phyloP scores from a whole-genome alignment of 2,329 filamentous ascomycete species.

The Diplodia intermedia region DNA sequence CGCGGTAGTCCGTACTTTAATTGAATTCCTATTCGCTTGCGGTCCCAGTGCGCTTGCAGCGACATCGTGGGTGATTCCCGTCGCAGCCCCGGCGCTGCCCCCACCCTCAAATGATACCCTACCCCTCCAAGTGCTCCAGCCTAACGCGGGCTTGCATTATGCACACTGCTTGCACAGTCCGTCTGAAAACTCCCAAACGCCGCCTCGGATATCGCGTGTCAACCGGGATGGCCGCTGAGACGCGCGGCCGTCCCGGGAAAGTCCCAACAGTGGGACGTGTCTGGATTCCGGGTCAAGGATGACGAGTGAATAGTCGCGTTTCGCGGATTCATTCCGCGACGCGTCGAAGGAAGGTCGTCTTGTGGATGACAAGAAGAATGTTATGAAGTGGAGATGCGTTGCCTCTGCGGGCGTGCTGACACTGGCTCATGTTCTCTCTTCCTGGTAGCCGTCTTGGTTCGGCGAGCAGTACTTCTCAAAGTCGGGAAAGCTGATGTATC shows the following conservation, averaged over 20 bases:
- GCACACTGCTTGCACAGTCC: constrained; percentile 27
- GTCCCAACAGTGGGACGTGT: constrained; percentile 19
- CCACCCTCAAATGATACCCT: constrained; percentile 13
- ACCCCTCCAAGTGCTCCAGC: constrained; percentile 20
- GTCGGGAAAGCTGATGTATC: constrained; percentile 75
- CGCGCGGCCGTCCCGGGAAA: constrained; percentile 20
- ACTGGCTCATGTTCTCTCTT: constrained; percentile 19
- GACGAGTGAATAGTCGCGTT: constrained; percentile 24
- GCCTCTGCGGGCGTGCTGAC: background rate
- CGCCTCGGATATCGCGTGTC: constrained; percentile 22
- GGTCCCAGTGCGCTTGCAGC: constrained; percentile 14
- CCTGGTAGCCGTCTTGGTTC: constrained; percentile 22
- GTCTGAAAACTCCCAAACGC: constrained; percentile 27
- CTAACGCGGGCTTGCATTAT: constrained; percentile 22
- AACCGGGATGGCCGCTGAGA: constrained; percentile 14
- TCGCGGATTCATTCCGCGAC: constrained; percentile 12
- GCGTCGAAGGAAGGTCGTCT: constrained; percentile 23
- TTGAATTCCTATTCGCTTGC: background rate
- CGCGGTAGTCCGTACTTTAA: constrained; percentile 5
- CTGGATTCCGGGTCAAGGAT: constrained; percentile 26
- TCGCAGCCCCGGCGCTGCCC: constrained; percentile 14
- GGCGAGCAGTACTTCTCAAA: constrained; percentile 68
- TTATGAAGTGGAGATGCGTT: background rate
- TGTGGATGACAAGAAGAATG: constrained; percentile 4
- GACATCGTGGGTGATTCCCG: constrained; percentile 20